Conservation (phyloP, 495 filamentous ascomycete genomes). For the Tuber magnatum region DNA sequence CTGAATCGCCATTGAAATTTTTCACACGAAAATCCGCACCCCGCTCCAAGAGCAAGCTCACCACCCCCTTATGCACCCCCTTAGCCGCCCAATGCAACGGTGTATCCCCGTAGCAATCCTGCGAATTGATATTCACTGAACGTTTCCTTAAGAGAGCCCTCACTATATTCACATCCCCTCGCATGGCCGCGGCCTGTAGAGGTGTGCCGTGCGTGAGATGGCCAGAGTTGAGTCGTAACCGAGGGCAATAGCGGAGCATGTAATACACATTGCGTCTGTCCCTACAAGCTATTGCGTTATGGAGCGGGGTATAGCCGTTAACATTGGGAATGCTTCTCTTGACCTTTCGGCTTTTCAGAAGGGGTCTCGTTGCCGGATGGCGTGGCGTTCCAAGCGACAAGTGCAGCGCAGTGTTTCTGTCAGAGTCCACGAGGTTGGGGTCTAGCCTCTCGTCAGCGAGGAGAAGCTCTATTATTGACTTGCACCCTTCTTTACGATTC, state of each 20-base stretch:
- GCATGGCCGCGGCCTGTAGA: neutral
- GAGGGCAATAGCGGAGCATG: neutral
- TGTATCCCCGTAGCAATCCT: neutral
- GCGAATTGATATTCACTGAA: neutral
- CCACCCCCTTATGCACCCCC: neutral
- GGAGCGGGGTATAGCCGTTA: neutral
- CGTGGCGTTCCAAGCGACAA: no score
- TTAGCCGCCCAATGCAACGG: neutral
- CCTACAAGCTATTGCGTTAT: neutral
- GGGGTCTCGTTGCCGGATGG: no score
- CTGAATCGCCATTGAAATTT: neutral
- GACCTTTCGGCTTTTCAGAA: neutral
- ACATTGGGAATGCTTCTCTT: neutral
- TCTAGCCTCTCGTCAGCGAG: neutral
- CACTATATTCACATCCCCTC: neutral
- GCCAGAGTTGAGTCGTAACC: neutral
- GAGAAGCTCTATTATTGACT: neutral
- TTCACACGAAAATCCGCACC: neutral
- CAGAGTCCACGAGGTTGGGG: no score
- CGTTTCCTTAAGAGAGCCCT: neutral
- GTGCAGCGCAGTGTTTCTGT: no score
- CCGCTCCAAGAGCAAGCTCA: neutral
- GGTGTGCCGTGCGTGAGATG: neutral
- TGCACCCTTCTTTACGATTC: neutral
- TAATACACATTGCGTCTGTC: neutral